phyloP scores from a whole-genome alignment of 2,329 filamentous ascomycete species.

The Xylaria sp. region DNA sequence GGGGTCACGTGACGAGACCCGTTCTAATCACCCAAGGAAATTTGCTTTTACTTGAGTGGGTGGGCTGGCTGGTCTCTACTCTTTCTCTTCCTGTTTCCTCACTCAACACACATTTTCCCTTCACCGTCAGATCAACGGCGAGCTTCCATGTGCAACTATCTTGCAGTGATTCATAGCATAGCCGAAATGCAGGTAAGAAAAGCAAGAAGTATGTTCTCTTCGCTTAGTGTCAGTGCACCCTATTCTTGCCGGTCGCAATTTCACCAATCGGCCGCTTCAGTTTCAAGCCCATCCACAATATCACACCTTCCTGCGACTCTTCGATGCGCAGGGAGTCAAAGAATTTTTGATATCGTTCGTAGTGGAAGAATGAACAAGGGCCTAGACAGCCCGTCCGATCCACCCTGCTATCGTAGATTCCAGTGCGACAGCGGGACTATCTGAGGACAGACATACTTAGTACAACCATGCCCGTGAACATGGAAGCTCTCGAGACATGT shows the following conservation, averaged over 20 bases:
- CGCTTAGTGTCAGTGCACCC: not conserved
- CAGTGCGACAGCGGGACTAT: conserved; percentile 72
- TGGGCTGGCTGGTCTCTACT: not conserved
- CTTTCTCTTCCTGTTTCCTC: conserved; percentile 6
- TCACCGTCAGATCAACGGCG: conserved; percentile 12
- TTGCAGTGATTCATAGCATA: conserved; percentile 1
- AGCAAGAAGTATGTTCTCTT: not conserved
- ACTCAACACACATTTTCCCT: not conserved
- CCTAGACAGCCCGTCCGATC: conserved; percentile 76
- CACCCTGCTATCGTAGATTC: conserved; percentile 70
- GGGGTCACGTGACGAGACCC: conserved; percentile 31
- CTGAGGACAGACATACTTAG: conserved; percentile 65
- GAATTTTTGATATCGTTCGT: conserved; percentile 61
- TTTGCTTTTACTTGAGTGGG: conserved; percentile 2
- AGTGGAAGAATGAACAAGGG: conserved; percentile 71
- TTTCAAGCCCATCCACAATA: conserved; percentile 59
- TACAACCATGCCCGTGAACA: not conserved
- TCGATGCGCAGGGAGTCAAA: conserved; percentile 69
- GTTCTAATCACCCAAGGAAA: conserved; percentile 24
- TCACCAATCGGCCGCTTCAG: conserved; percentile 6
- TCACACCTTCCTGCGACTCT: conserved; percentile 70
- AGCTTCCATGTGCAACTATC: not conserved
- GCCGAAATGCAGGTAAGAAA: conserved; percentile 8
- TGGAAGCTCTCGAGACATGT: not conserved
- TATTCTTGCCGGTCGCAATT: not conserved